phyloP scores from a whole-genome alignment of 768 basidiomycete species.

The Suillus weaverae region DNA sequence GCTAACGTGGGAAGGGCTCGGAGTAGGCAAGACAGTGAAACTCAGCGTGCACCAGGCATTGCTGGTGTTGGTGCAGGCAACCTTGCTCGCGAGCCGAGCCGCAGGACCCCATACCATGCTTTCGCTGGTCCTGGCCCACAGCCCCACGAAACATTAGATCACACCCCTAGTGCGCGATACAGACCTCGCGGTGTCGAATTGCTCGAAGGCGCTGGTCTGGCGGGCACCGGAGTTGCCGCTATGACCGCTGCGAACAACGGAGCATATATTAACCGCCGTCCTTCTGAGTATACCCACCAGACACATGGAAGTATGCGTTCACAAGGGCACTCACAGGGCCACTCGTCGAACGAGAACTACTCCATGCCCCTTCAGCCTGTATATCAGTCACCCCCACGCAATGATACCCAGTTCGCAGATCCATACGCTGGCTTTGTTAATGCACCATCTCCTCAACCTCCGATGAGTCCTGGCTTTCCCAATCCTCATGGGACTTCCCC shows the following conservation, averaged over 20 bases:
- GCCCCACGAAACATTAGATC: conserved; percentile 18
- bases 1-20: conserved; percentile 20
- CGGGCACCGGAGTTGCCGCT: conserved; percentile 14
- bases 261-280: conserved; percentile 22
- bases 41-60: conserved; percentile 39
- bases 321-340: conserved; percentile 18
- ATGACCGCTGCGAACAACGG: conserved; percentile 10
- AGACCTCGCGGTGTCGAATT: conserved; percentile 23
- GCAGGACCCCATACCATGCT: conserved; percentile 38
- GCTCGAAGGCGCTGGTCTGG: conserved; percentile 29
- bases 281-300: conserved; percentile 28
- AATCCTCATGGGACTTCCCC: conserved; percentile 25
- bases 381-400: conserved; percentile 26
- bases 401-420: conserved; percentile 21
- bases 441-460: conserved; percentile 12
- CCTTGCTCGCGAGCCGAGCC: conserved; percentile 29
- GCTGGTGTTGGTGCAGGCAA: conserved; percentile 37
- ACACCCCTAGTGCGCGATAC: conserved; percentile 18
- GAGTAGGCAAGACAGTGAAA: conserved; percentile 30
- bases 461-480: conserved; percentile 11
- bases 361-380: conserved; percentile 23
- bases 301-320: conserved; percentile 26
- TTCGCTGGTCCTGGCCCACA: conserved; percentile 35
- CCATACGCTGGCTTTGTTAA: conserved; percentile 30
- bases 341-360: conserved; percentile 21